Base-by-base conservation (phyloP, 768 basidiomycete species). In the Hygrocybe punicea region DNA sequence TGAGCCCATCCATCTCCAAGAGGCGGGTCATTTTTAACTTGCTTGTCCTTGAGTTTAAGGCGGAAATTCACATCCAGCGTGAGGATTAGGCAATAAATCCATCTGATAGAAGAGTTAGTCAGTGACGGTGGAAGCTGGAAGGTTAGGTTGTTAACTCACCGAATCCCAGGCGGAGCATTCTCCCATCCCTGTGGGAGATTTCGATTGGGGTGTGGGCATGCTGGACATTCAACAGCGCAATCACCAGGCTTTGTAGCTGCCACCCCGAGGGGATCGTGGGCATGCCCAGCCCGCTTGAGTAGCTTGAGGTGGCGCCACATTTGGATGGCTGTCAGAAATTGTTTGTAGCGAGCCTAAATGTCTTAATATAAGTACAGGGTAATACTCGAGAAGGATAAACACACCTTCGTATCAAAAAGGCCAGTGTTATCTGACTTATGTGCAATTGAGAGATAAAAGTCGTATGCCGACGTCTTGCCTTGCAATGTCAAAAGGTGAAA, bases 11-110 rank as follows among this genome's bases (percentile, higher is more conserved):
- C 64, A 17, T 39, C 44, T 4, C 67, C 62, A 4, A 67, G 59
- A 4, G 40, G 25, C 6, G 56, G 56, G 51, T 64, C 66, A n/a
- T 52, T 60, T 25, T 65, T 13, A 67, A 72, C 1, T 65, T 64
- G 23, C 57, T 60, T 37, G 60, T 56, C 6, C 63, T 49, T 48
- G 23, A 34, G 50, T 52, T 70, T 71, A 10, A 72, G 58, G 0
- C 68, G 60, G 56, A 73, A 75, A 60, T 73, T 73, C 2, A 68
- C 64, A 51, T 73, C 69, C 0, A 74, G 65, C 1, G 63, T 65
- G 1, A 73, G 25, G 46, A 70, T 69, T 3, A 62, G 39, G 2
- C 35, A 35, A 53, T 68, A 67, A 2, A 71, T 25, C 68, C 70
- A 73, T 51, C 71, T 72, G 44, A 45, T 19, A 52, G n/a, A 59